Conservation (phyloP, 139 green algal genomes). For the Chlamydomonas sp. region DNA sequence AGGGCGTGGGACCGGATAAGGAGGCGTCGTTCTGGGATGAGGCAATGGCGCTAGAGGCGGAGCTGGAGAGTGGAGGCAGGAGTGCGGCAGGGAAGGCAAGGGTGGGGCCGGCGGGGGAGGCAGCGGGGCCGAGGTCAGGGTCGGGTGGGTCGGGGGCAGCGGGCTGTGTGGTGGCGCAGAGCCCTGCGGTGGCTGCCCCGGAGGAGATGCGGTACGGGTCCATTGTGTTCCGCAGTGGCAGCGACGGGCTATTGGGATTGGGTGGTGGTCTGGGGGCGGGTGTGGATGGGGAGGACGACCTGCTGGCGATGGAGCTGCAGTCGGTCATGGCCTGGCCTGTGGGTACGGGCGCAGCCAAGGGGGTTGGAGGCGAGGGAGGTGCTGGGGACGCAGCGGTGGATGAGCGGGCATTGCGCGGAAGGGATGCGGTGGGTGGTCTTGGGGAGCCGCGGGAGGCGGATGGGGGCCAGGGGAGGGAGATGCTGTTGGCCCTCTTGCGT, state of each 20-base stretch:
- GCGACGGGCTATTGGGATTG: not conserved
- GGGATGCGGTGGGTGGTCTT: no score
- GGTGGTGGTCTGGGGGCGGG: not conserved
- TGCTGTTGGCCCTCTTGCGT: constrained; percentile 17
- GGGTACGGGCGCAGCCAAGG: no score
- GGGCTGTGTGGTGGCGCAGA: not conserved
- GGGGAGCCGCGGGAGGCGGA: no score
- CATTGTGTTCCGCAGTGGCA: constrained; percentile 20
- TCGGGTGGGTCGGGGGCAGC: not conserved
- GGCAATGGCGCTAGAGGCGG: constrained; percentile 13
- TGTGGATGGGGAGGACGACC: not conserved
- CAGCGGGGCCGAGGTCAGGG: not conserved
- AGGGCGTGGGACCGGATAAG: not conserved
- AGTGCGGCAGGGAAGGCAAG: not conserved
- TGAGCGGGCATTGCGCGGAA: no score
- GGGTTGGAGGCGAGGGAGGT: no score
- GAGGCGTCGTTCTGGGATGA: constrained; percentile 40
- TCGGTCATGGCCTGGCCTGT: not conserved
- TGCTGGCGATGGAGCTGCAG: not conserved
- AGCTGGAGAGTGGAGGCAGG: not conserved
- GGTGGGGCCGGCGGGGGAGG: not conserved
- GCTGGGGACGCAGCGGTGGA: no score
- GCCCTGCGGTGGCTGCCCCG: constrained; percentile 11
- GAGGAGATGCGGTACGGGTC: constrained; percentile 26
- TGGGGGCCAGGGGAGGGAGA: not conserved